phyloP scores from a whole-genome alignment of 2,329 filamentous ascomycete species.

The Stachybotrys elegans region DNA sequence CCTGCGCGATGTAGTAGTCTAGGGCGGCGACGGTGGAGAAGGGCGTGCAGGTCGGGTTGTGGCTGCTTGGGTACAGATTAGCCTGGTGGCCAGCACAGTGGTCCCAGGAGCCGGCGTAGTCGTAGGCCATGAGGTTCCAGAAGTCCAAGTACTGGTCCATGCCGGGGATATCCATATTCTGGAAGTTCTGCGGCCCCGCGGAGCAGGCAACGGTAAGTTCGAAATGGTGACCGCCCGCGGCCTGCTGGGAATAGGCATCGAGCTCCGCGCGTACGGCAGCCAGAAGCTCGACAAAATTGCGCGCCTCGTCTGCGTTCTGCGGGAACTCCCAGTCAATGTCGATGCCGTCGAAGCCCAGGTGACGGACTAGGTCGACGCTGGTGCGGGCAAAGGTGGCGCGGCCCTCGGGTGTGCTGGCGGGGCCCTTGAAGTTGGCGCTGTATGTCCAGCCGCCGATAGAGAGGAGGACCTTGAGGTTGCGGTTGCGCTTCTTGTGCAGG shows the following conservation, averaged over 20 bases:
- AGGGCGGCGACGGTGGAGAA: constrained; percentile 72
- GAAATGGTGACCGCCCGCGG: constrained; percentile 46
- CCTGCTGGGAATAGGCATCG: constrained; percentile 47
- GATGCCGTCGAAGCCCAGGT: constrained; percentile 72
- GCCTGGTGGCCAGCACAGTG: constrained; percentile 67
- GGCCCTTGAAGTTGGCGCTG: constrained; percentile 72
- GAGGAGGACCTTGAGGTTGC: constrained; percentile 78
- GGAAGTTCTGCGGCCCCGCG: constrained; percentile 57
- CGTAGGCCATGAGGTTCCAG: constrained; percentile 85
- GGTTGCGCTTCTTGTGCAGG: constrained; percentile 74
- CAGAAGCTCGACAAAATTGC: constrained; percentile 55
- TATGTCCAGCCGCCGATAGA: constrained; percentile 94
- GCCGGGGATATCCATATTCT: constrained; percentile 54
- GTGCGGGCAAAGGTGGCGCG: constrained; percentile 67
- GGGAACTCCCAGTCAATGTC: constrained; percentile 69
- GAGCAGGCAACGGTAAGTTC: constrained; percentile 62
- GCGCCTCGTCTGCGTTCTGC: constrained; percentile 46
- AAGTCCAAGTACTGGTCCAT: constrained; percentile 68
- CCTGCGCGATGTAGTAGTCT: constrained; percentile 60
- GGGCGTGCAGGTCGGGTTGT: constrained; percentile 62
- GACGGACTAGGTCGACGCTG: constrained; percentile 70
- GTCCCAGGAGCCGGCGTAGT: constrained; percentile 84
- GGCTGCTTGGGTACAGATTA: constrained; percentile 61
- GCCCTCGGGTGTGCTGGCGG: constrained; percentile 66
- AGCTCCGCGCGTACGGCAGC: constrained; percentile 51